Percentiles rank a stretch among this genome's conserved stretches.
Evolutionary conservation across 2,329 filamentous ascomycete species (phyloP).

Genomic region (Fusarium sp.): DNA sequence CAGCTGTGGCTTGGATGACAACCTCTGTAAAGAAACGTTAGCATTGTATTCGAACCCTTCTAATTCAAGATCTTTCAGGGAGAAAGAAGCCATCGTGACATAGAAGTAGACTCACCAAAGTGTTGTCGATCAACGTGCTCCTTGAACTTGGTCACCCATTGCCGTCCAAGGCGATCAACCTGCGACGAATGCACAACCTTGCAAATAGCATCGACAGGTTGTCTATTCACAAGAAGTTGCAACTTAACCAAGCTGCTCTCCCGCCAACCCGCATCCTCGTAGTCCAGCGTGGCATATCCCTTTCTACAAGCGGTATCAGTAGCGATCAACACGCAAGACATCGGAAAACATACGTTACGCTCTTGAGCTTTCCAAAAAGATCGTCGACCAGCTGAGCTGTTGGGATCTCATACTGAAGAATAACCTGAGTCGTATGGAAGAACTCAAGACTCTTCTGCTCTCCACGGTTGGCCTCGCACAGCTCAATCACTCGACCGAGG

Average conservation of each 20-base stretch:
- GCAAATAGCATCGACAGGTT: constrained; percentile 94
- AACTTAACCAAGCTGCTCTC: constrained; percentile 87
- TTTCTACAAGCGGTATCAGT: constrained; percentile 64
- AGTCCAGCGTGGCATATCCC: constrained; percentile 95
- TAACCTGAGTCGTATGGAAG: constrained; percentile 93
- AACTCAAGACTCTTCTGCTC: constrained; percentile 90
- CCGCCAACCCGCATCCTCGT: constrained; percentile 94
- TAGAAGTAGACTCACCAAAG: constrained; percentile 69
- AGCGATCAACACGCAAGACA: too few relatives aligned
- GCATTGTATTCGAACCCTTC: neutral
- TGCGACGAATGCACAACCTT: constrained; percentile 89
- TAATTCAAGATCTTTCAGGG: neutral
- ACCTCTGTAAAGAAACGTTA: constrained; percentile 72
- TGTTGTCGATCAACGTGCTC: constrained; percentile 96
- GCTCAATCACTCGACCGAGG: constrained; percentile 92
- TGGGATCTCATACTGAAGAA: constrained; percentile 92
- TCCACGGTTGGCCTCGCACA: constrained; percentile 92
- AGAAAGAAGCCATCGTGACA: neutral
- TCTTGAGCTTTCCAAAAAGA: constrained; percentile 97
- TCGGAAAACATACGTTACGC: constrained; percentile 71
- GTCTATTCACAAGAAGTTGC: constrained; percentile 93
- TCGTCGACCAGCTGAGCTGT: constrained; percentile 94
- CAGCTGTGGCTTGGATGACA: constrained; percentile 91
- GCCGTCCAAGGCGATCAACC: constrained; percentile 82
- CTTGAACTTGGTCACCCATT: constrained; percentile 97